A percentile compares a stretch with the other conserved stretches of the same genome.
Conservation (phyloP, 768 basidiomycete genomes). For the Suillus occidentalis region DNA sequence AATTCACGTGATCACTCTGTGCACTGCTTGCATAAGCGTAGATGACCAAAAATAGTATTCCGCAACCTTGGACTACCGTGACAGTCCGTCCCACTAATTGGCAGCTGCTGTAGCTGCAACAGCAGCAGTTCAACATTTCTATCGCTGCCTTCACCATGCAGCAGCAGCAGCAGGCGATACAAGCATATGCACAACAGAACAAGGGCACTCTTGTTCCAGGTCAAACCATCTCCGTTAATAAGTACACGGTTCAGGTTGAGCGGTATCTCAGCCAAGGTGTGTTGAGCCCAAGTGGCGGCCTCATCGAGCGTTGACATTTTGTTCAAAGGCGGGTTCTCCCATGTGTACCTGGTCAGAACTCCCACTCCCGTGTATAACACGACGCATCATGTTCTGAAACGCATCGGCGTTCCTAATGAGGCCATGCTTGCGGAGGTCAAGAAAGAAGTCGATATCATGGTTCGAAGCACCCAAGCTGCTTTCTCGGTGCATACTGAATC, state of each 20-base stretch:
- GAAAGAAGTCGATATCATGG: slow-evolving; percentile 99
- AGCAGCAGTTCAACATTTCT: neutral
- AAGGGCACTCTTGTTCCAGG: slow-evolving; percentile 78
- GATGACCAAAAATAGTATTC: neutral
- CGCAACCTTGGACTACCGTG: neutral
- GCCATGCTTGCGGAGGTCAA: slow-evolving; percentile 89
- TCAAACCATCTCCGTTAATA: slow-evolving; percentile 87
- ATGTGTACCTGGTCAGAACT: slow-evolving; percentile 94
- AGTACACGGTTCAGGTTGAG: slow-evolving; percentile 88
- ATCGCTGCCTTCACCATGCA: slow-evolving; percentile 27
- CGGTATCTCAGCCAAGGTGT: slow-evolving; percentile 94
- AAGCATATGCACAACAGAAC: slow-evolving; percentile 42
- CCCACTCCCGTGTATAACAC: slow-evolving; percentile 85
- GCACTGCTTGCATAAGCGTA: neutral
- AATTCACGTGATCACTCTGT: neutral
- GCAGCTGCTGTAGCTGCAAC: slow-evolving; percentile 3
- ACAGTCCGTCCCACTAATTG: neutral
- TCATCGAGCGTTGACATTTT: slow-evolving; percentile 12
- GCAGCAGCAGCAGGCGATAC: slow-evolving; percentile 49
- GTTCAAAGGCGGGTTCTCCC: slow-evolving; percentile 87
- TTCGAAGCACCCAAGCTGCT: slow-evolving; percentile 36
- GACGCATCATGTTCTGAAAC: slow-evolving; percentile 94
- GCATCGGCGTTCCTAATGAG: slow-evolving; percentile 91
- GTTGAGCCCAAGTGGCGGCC: slow-evolving; percentile 6
- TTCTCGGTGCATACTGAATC: slow-evolving; percentile 28